phyloP scores from a whole-genome alignment of 306 rosid species.

The Quercus engelmannii region DNA sequence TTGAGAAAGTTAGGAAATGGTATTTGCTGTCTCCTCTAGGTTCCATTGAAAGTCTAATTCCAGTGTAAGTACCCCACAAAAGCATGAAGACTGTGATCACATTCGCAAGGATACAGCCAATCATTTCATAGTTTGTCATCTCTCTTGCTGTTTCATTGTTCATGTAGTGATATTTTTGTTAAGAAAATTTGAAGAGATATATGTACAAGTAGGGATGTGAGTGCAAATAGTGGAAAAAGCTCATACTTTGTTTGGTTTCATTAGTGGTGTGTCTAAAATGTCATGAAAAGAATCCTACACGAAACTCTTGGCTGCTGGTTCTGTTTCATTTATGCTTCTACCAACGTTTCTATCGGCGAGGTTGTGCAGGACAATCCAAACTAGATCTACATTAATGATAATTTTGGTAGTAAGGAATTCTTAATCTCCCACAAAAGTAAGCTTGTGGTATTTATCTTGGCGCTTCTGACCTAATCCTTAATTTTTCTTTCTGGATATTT shows the following conservation, averaged over 20 bases:
- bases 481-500: background rate
- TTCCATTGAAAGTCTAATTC: conserved; percentile 25
- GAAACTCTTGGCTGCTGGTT: background rate
- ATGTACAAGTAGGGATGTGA: background rate
- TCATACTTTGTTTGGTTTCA: background rate
- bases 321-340: background rate
- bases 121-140: background rate
- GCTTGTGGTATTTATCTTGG: background rate
- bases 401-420: background rate
- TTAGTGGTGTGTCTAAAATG: background rate
- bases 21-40: conserved; percentile 22
- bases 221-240: background rate
- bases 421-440: background rate
- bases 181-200: background rate
- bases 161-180: background rate
- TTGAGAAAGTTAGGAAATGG: conserved; percentile 25
- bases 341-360: background rate
- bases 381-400: background rate
- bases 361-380: background rate
- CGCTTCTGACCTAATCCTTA: background rate
- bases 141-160: conserved; percentile 10
- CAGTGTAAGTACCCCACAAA: conserved; percentile 21
- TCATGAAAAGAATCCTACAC: background rate
- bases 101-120: conserved; percentile 12
- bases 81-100: conserved; percentile 24